Percentiles rank a stretch among this genome's conserved stretches.
Conservation (phyloP, 2,329 filamentous ascomycete genomes). For the Diaporthe batatas region DNA sequence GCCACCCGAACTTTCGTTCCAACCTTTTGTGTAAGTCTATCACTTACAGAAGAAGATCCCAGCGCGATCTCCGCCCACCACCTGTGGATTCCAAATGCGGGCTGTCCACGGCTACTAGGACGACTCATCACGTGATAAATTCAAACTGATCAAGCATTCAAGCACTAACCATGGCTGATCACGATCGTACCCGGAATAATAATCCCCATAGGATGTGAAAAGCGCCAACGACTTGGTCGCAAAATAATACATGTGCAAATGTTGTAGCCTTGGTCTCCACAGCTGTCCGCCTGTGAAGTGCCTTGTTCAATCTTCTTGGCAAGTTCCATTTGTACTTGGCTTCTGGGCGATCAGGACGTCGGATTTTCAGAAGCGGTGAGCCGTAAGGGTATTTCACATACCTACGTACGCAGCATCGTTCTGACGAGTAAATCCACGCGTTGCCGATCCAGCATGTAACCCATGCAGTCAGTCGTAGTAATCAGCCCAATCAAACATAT, state of each 20-base stretch:
- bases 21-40: not conserved
- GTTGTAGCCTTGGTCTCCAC: not conserved
- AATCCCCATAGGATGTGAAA: not conserved
- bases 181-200: not conserved
- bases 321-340: constrained; percentile 19
- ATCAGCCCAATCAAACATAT: too few species aligned
- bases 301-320: constrained; percentile 6
- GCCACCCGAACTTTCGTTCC: not conserved
- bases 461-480: too few species aligned
- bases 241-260: not conserved
- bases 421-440: not conserved
- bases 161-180: too few species aligned
- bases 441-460: too few species aligned
- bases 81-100: not conserved
- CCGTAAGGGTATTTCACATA: too few species aligned
- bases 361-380: constrained; percentile 13
- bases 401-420: not conserved
- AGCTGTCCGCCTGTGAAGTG: not conserved
- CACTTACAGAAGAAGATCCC: too few species aligned
- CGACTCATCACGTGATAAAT: not conserved
- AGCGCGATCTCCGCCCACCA: not conserved
- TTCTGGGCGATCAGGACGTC: not conserved
- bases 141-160: not conserved
- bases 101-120: not conserved
- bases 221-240: not conserved